Percentiles rank a stretch among this genome's conserved stretches.
Conservation (phyloP, 2,329 filamentous ascomycete species). For the Ceratocystis lukuohia region DNA sequence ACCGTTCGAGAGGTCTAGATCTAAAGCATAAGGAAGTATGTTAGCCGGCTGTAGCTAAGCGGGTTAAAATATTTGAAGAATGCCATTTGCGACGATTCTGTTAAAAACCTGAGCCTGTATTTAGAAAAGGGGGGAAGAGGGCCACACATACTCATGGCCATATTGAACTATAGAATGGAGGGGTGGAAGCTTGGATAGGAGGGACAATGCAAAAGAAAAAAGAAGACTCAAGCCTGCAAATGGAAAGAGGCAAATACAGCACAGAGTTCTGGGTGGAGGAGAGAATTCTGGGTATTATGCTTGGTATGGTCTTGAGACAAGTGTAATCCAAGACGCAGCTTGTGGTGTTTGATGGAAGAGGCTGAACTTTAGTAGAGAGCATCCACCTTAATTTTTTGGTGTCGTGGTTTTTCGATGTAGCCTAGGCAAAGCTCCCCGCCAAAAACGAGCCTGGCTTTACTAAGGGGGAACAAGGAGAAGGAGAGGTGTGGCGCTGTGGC, state of each 20-base stretch:
- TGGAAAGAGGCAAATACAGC: not conserved
- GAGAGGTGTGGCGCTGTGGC: conserved; percentile 6
- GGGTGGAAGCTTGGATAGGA: conserved; percentile 11
- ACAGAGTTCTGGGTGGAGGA: conserved; percentile 9
- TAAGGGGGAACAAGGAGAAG: not conserved
- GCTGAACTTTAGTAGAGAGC: conserved; percentile 12
- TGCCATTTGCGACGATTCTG: not conserved
- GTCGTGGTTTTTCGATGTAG: conserved; percentile 19
- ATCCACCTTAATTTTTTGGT: conserved; percentile 18
- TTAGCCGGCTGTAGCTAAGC: not conserved
- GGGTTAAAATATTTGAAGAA: not conserved
- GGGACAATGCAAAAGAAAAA: conserved; percentile 10
- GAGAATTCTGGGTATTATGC: conserved; percentile 8
- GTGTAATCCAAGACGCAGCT: conserved; percentile 9
- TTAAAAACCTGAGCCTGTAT: not conserved
- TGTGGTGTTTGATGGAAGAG: conserved; percentile 13
- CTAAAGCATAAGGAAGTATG: conserved; percentile 31
- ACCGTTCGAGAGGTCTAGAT: conserved; percentile 77
- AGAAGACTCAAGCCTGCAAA: conserved; percentile 7
- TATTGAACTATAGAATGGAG: conserved; percentile 23
- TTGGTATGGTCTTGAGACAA: not conserved
- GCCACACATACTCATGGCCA: conserved; percentile 30
- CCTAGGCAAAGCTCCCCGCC: conserved; percentile 18
- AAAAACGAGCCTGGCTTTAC: conserved; percentile 6
- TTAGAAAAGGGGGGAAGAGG: conserved; percentile 15